Conservation (phyloP, 768 basidiomycete genomes). For the Lentinula guzmanii region DNA sequence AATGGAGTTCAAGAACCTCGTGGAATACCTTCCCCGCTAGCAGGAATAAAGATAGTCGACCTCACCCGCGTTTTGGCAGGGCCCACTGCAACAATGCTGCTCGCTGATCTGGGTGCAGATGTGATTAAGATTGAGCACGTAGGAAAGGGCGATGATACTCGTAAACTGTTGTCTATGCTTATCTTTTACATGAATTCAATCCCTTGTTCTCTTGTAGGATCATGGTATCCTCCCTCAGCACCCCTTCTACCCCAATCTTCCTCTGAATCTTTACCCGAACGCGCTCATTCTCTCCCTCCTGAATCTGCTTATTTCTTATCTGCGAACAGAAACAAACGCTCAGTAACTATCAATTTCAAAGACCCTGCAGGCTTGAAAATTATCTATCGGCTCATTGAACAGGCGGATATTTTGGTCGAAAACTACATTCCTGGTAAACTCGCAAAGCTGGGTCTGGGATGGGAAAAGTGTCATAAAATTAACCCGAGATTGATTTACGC, state of each 20-base stretch:
- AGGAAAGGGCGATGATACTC: constrained; percentile 82
- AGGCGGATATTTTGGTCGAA: constrained; percentile 84
- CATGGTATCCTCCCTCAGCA: constrained; percentile 62
- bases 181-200: constrained; percentile 3
- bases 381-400: constrained; percentile 59
- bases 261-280: constrained; percentile 34
- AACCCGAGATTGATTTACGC: constrained; percentile 84
- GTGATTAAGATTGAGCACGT: constrained; percentile 90
- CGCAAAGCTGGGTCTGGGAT: constrained; percentile 78
- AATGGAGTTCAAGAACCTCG: neutral
- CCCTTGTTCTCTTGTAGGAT: constrained; percentile 31
- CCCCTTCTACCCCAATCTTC: constrained; percentile 26
- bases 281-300: constrained; percentile 64
- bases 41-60: constrained; percentile 81
- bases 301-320: constrained; percentile 93
- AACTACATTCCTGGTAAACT: constrained; percentile 87
- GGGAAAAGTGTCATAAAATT: constrained; percentile 69
- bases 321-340: constrained; percentile 84
- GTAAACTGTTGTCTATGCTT: constrained; percentile 24
- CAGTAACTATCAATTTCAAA: constrained; percentile 88
- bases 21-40: constrained; percentile 74
- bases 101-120: constrained; percentile 90
- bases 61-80: constrained; percentile 88
- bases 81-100: constrained; percentile 86
- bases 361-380: constrained; percentile 69